Base-by-base conservation (phyloP, 2,329 filamentous ascomycete genomes). In the Myriosclerotinia scirpicola region DNA sequence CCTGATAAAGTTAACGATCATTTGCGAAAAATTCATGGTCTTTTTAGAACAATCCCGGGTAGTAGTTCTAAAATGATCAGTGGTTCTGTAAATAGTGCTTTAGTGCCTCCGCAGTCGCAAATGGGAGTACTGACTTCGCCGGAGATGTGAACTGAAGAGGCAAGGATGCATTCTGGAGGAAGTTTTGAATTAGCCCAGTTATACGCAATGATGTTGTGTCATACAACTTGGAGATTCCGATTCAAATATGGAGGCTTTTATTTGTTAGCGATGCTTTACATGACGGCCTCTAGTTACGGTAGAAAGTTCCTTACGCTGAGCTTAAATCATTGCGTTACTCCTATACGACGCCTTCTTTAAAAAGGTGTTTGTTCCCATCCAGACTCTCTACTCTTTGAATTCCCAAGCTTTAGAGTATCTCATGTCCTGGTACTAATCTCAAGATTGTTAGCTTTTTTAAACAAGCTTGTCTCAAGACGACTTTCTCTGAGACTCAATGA, bases 1-100 rank as follows among this genome's bases (percentile, higher is more conserved):
- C 17, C 46, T 20, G 46, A 60, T 7, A 65, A 60, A 42, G 22
- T 65, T 2, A 60, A 38, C 22, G 54, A 65, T 5, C 54, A 65
- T 36, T 34, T 65, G 46, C 46, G 2, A 44, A 52, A 59, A 17
- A 17, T 65, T 26, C 46, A 65, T 38, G 46, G 46, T n/a, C 22
- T 65, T 20, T 44, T 36, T n/a, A 38, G 30, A 22, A 20, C 30
- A 17, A 1, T 44, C 17, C 2, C 6, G 26, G 14, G n/a, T 50
- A 4, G 5, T 17, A 8, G 6, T 15, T 17, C 56, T 17, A 14
- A 15, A 17, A 34, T 20, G 7, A 26, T 11, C 11, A 26, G 42
- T 15, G 2, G 20, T 60, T 48, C 44, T 48, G 20, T 5, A 0
- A 1, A 48, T 26, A 7, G 20, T 48, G 12, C 26, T 22, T 3